phyloP scores from a whole-genome alignment of 1,139 yeast species.

The Blastobotrys persicus region DNA sequence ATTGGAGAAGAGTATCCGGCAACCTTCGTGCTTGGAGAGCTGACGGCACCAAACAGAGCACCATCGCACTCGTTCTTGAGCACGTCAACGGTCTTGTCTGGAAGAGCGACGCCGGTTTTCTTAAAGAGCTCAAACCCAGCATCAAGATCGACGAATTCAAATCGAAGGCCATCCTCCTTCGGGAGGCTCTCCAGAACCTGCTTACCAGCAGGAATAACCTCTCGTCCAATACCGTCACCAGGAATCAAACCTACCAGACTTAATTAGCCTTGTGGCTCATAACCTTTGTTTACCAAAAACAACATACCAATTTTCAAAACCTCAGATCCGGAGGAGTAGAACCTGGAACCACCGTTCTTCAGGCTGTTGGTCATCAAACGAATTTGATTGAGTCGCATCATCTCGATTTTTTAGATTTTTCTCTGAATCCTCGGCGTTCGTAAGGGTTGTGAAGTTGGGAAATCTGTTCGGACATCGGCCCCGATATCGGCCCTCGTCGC shows the following conservation, averaged over 20 bases:
- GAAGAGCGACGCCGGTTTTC: conserved; percentile 90
- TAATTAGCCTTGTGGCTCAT: background rate
- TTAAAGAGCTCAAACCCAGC: conserved; percentile 96
- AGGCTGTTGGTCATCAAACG: conserved; percentile 1
- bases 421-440: background rate
- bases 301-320: conserved; percentile 34
- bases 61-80: conserved; percentile 87
- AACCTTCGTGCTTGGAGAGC: conserved; percentile 91
- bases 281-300: background rate
- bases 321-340: conserved; percentile 28
- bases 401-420: background rate
- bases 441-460: background rate
- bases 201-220: conserved; percentile 93
- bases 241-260: conserved; percentile 64
- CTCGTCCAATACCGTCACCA: conserved; percentile 98
- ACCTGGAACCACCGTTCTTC: conserved; percentile 1
- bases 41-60: conserved; percentile 94
- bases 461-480: background rate
- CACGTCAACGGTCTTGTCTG: conserved; percentile 83
- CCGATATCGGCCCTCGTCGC: background rate
- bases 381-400: conserved; percentile 4
- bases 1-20: conserved; percentile 97
- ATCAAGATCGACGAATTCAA: conserved; percentile 80
- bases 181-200: conserved; percentile 82
- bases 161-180: conserved; percentile 66